phyloP scores from a whole-genome alignment of 1,284 basidiomycete genomes.

The Boletus semigastroideus region DNA sequence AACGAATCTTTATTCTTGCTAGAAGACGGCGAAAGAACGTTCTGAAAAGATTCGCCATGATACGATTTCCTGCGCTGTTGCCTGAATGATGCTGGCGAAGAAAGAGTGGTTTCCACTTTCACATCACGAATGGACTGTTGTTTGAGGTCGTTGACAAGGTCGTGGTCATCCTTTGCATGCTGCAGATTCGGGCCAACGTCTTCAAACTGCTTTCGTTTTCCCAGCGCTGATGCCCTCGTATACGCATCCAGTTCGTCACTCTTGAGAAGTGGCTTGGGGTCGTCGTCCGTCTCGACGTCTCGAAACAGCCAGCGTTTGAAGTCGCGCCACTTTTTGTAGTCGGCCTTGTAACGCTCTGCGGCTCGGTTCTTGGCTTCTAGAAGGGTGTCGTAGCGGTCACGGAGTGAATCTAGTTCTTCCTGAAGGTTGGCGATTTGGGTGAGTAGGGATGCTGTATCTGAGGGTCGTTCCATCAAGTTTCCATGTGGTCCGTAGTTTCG shows the following conservation, averaged over 20 bases:
- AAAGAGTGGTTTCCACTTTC: constrained; percentile 1
- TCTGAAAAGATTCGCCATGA: constrained; percentile 13
- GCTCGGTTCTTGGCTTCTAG: constrained; percentile 39
- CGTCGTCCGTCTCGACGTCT: constrained; percentile 33
- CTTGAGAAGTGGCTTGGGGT: constrained; percentile 17
- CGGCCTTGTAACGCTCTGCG: constrained; percentile 44
- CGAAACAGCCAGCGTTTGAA: constrained; percentile 45
- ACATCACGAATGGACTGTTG: constrained; percentile 4
- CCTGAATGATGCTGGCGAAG: constrained; percentile 1
- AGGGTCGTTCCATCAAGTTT: constrained; percentile 6
- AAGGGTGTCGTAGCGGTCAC: constrained; percentile 42
- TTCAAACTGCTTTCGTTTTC: constrained; percentile 32
- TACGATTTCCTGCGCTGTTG: constrained; percentile 20
- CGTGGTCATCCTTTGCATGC: constrained; percentile 2
- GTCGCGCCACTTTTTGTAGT: constrained; percentile 49
- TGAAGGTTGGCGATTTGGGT: constrained; percentile 27
- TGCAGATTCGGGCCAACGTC: constrained; percentile 16
- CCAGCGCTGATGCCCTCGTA: constrained; percentile 19
- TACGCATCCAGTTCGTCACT: constrained; percentile 8
- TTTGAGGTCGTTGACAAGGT: background rate
- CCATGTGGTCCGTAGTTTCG: background rate
- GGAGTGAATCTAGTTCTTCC: constrained; percentile 38
- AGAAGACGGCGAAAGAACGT: constrained; percentile 7
- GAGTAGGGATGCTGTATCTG: constrained; percentile 7
- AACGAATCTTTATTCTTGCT: constrained; percentile 11